Conservation (phyloP, 2,329 filamentous ascomycete species). For the Aspergillus latus region DNA sequence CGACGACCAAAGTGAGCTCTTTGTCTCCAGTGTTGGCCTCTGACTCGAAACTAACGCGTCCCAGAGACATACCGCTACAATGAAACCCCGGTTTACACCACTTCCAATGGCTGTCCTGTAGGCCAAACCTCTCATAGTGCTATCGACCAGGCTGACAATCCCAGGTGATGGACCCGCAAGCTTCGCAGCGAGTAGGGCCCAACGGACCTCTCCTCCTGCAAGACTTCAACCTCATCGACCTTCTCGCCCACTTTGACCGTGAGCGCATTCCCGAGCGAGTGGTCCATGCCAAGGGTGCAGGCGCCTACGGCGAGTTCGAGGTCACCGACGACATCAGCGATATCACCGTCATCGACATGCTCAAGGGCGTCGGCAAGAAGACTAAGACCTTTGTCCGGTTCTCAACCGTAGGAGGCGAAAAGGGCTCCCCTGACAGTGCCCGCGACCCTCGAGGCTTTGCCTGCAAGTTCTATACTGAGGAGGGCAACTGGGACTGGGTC, state of each 20-base stretch:
- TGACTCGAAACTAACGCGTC: not conserved
- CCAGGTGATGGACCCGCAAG: slow-evolving; percentile 53
- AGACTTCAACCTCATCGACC: slow-evolving; percentile 65
- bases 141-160: slow-evolving; percentile 12
- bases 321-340: slow-evolving; percentile 53
- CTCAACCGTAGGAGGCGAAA: slow-evolving; percentile 73
- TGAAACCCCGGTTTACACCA: slow-evolving; percentile 60
- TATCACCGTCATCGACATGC: slow-evolving; percentile 49
- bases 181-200: slow-evolving; percentile 54
- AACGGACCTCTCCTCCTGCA: slow-evolving; percentile 63
- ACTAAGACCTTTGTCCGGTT: slow-evolving; percentile 68
- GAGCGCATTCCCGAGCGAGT: slow-evolving; percentile 45
- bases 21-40: slow-evolving; percentile 6
- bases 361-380: slow-evolving; percentile 64
- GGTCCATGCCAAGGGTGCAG: slow-evolving; percentile 46
- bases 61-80: slow-evolving; percentile 52
- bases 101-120: slow-evolving; percentile 59
- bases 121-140: not conserved
- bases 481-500: slow-evolving; percentile 73
- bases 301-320: slow-evolving; percentile 45
- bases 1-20: slow-evolving; percentile 33
- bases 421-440: slow-evolving; percentile 68
- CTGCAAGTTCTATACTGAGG: slow-evolving; percentile 70
- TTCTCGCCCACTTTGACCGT: slow-evolving; percentile 50
- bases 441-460: slow-evolving; percentile 72